Conservation (phyloP, 805 yeast species). For the Hanseniaspora singularis region DNA sequence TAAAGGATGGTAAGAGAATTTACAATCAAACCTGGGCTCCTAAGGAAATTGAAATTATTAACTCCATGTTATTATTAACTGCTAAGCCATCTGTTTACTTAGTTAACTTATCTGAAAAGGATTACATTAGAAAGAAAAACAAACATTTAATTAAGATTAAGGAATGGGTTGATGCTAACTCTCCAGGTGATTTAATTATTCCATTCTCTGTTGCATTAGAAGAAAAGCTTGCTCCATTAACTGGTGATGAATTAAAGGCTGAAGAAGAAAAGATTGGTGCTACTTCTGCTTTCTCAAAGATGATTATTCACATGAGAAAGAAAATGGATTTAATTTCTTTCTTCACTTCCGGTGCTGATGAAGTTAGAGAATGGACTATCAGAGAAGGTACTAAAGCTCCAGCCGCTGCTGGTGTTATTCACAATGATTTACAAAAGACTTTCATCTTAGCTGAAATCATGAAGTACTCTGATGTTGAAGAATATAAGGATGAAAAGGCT, state of each 20-base stretch:
- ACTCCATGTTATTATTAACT: constrained; percentile 73
- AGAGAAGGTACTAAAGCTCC: constrained; percentile 89
- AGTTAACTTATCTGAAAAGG: constrained; percentile 79
- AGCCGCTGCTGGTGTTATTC: constrained; percentile 98
- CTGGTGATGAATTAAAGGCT: constrained; percentile 67
- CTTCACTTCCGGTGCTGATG: constrained; percentile 93
- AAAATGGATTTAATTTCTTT: constrained; percentile 79
- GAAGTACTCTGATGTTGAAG: constrained; percentile 68
- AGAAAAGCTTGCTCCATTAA: constrained; percentile 79
- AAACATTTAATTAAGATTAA: constrained; percentile 70
- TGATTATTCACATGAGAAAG: constrained; percentile 75
- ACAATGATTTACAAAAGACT: constrained; percentile 87
- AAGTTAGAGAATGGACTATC: constrained; percentile 97
- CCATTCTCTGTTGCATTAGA: constrained; percentile 89
- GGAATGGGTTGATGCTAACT: constrained; percentile 78
- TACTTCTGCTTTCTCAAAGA: constrained; percentile 70
- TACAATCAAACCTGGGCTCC: constrained; percentile 78
- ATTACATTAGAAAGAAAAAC: constrained; percentile 78
- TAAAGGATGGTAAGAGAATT: constrained; percentile 78
- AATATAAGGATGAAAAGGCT: constrained; percentile 65
- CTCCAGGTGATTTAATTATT: constrained; percentile 82
- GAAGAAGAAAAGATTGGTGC: constrained; percentile 67
- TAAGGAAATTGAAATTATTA: constrained; percentile 84
- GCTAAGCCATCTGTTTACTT: constrained; percentile 93
- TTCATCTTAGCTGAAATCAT: constrained; percentile 90